Evolutionary conservation across 441 rosid genomes (phyloP), one percentile per base, ranked within the genome.

Genomic region (Gossypium davidsonii): DNA sequence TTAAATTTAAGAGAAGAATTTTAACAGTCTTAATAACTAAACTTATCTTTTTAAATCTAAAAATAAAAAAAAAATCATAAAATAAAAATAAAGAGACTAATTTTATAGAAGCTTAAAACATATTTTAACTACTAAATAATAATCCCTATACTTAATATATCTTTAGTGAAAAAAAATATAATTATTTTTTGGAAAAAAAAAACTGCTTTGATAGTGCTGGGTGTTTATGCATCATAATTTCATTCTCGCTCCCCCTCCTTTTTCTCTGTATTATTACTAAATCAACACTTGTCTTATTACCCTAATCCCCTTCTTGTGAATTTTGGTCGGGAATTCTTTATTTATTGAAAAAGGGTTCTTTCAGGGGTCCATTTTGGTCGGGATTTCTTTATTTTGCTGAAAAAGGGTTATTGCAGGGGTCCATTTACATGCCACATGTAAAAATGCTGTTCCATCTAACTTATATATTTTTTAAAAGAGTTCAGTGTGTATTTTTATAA

Each of bases 261-360:
- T 26, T 51, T 2, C 7, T 34, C n/a, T 70, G 14, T 70, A 46
- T 0, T 28, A 28, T 28, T 14, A 12, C 1, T 28, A 4, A 15
- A 31, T 14, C 49, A 25, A 64, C n/a, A 11, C 5, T 57, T 21
- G 1, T 25, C 15, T 12, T 11, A 18, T 55, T 55, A 55, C 59
- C 26, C 25, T 67, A 67, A 25, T 7, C 57, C 57, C 37, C 3
- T 25, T 6, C 53, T 12, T 49, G 58, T 49, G 42, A 48, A 26
- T 48, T 76, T 67, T 78, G 77, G 86, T 82, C 83, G 89, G 85
- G 79, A 69, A 75, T 80, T 77, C 62, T 60, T 60, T 60, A 60
- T 72, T 46, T 25, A 46, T 63, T 73, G 20, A 42, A 55, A 25
- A 53, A 3, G 17, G 9, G 53, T 74, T 42, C 20, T 28, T 39